A percentile compares a stretch with the other conserved stretches of the same genome.
phyloP scores from a whole-genome alignment of 148 eudicot species.

The Spergularia marina region DNA sequence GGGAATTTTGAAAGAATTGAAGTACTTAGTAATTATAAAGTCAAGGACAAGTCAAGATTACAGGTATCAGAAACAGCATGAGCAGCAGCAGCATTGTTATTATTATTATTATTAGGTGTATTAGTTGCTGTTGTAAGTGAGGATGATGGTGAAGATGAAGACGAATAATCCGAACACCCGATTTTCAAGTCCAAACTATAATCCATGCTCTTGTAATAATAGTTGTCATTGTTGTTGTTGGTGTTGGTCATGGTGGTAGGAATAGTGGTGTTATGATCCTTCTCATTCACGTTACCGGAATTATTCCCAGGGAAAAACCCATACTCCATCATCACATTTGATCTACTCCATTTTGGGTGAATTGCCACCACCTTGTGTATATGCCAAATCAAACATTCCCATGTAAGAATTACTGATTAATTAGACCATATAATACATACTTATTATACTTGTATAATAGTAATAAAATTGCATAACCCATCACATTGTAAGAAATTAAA shows the following conservation, averaged over 20 bases:
- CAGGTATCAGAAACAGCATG: slow-evolving; percentile 20
- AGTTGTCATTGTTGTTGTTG: background rate
- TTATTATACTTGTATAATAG: no score
- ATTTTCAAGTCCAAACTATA: slow-evolving; percentile 30
- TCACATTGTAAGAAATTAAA: no score
- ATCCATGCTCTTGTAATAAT: slow-evolving; percentile 10
- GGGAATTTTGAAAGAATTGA: background rate
- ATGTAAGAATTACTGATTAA: no score
- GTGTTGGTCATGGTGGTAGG: background rate
- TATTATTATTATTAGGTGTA: background rate
- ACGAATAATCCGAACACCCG: slow-evolving; percentile 24
- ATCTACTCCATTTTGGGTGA: slow-evolving; percentile 33
- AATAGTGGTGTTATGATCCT: background rate
- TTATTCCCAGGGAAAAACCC: slow-evolving; percentile 48
- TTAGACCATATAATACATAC: no score
- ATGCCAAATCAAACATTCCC: background rate
- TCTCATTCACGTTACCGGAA: background rate
- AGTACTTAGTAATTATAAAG: slow-evolving; percentile 30
- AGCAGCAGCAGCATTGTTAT: slow-evolving; percentile 11
- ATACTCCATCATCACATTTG: slow-evolving; percentile 48
- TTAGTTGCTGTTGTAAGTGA: slow-evolving; percentile 29
- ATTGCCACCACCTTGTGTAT: slow-evolving; percentile 39
- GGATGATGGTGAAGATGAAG: slow-evolving; percentile 32
- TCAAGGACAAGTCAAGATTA: slow-evolving; percentile 61
- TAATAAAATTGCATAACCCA: no score